phyloP scores from a whole-genome alignment of 257 asterid species.

The Nicotiana knightiana region DNA sequence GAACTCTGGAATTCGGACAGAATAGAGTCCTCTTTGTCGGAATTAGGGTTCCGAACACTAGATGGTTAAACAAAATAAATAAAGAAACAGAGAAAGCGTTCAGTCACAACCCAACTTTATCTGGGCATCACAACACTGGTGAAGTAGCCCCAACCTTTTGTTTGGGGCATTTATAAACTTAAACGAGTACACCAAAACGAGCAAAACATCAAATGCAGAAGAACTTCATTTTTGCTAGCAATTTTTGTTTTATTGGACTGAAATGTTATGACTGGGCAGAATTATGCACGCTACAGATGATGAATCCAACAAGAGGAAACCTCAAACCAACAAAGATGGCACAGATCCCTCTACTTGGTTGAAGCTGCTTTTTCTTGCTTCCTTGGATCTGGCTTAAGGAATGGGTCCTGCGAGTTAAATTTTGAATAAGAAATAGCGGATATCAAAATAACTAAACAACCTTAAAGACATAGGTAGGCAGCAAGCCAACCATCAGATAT shows the following conservation, averaged over 20 bases:
- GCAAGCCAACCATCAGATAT: background rate
- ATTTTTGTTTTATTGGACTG: background rate
- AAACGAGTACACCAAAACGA: background rate
- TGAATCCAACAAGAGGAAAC: background rate
- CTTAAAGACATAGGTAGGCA: background rate
- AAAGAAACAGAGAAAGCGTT: background rate
- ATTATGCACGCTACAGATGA: background rate
- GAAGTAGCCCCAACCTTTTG: background rate
- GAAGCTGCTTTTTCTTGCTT: conserved; percentile 35
- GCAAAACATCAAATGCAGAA: background rate
- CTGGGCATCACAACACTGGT: background rate
- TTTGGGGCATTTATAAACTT: background rate
- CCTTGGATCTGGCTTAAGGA: conserved; percentile 34
- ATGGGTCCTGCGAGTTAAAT: conserved; percentile 36
- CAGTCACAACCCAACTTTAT: background rate
- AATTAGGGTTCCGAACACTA: no score
- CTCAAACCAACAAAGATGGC: background rate
- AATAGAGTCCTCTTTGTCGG: no score
- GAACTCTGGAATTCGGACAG: no score
- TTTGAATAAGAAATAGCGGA: background rate
- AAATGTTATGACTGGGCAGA: background rate
- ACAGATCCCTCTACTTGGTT: conserved; percentile 27
- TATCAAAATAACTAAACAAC: background rate
- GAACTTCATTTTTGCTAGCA: background rate
- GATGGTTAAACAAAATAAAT: no score